Percentiles rank a stretch among this genome's conserved stretches.
Conservation (phyloP, 1,284 basidiomycete species). For the Cystobasidium sp. region DNA sequence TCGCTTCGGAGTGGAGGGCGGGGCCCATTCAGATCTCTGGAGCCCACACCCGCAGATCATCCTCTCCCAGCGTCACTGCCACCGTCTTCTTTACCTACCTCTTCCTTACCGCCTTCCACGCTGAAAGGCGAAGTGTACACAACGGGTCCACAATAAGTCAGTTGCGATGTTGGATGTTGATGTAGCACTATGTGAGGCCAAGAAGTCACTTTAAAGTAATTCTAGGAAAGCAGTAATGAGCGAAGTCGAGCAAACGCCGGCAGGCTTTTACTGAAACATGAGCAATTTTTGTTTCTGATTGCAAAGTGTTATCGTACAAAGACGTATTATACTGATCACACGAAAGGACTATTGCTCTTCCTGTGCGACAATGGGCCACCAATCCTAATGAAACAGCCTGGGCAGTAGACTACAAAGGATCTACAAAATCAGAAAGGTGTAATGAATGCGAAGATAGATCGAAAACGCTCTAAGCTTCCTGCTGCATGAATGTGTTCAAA, state of each 20-base stretch:
- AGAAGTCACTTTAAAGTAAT: not conserved
- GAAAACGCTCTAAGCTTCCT: too few species aligned
- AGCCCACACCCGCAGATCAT: slow-evolving; percentile 10
- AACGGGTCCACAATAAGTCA: not conserved
- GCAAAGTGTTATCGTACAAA: not conserved
- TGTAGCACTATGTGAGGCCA: not conserved
- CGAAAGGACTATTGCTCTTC: not conserved
- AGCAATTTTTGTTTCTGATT: not conserved
- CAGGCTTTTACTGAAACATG: not conserved
- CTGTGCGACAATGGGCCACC: too few species aligned
- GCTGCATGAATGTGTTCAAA: too few species aligned
- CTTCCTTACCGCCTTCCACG: not conserved
- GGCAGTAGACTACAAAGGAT: too few species aligned
- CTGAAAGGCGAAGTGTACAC: slow-evolving; percentile 1
- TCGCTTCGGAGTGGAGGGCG: not conserved
- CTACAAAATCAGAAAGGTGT: too few species aligned
- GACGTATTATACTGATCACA: not conserved
- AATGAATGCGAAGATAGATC: too few species aligned
- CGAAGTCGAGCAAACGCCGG: not conserved
- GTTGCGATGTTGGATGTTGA: too few species aligned
- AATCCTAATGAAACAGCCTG: too few species aligned
- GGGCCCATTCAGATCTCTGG: not conserved
- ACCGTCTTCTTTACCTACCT: slow-evolving; percentile 2
- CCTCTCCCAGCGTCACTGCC: slow-evolving; percentile 35
- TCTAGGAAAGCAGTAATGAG: not conserved